Base-by-base conservation (phyloP, 2,329 filamentous ascomycete species). In the Dactylonectria estremocensis region DNA sequence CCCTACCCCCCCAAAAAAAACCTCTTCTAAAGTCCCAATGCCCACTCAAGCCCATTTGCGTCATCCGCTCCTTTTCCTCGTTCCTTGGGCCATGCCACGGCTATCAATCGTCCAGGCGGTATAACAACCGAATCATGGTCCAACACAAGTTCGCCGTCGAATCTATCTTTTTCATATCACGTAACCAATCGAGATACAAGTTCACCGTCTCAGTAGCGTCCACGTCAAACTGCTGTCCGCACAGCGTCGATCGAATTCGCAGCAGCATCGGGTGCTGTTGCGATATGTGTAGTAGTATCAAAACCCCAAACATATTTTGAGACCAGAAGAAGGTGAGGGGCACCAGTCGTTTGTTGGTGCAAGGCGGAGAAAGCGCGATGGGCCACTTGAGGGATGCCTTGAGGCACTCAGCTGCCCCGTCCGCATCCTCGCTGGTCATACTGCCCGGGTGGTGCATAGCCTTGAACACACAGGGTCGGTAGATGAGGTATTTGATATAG, bases 291-390 rank as follows among this genome's bases (percentile, higher is more conserved):
- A 91, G 74, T 18, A 91, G 80, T 52, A 91, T 72, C 24, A 91
- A 79, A 24, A 90, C 86, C 3, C 86, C 86, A 50, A 91, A 82
- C 48, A 91, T 83, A 67, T 89, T 90, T 70, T 91, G 88, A 9
- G 88, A 88, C 86, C 89, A 91, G 61, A 89, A 88, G 74, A 90
- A 91, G 1, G 88, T 73, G 63, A 87, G 86, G 1, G 89, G 89
- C 1, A 91, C 79, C 5, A 91, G 81, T 40, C 89, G 81, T 77
- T 91, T 91, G 75, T 86, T 86, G 60, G 85, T 81, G 68, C 86
- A 86, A 1, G 86, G 83, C 0, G 89, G 89, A 8, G 87, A 85
- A 79, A 90, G 84, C 22, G 85, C 82, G 24, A 91, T 81, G 1
- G 89, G 89, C 89, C 89, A 91, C 63, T 86, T 82, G 14, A 91